Percentiles rank a stretch among this genome's conserved stretches.
phyloP scores from a whole-genome alignment of 75 land plant genomes.

The Cryptomeria japonica region DNA sequence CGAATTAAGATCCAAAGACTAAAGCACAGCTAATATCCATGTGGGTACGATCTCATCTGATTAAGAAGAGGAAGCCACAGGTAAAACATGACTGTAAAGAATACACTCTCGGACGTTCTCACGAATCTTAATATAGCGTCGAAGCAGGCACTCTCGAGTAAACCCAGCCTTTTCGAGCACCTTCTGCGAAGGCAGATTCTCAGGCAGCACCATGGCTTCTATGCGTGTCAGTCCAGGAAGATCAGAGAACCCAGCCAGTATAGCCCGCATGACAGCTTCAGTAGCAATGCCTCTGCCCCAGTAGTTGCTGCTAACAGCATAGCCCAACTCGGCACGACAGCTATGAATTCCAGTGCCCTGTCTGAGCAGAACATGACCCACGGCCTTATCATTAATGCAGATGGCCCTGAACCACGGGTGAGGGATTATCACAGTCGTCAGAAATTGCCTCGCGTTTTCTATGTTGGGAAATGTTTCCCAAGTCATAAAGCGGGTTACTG shows the following conservation, averaged over 20 bases:
- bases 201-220: slow-evolving; percentile 43
- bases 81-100: no score
- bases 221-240: slow-evolving; percentile 34
- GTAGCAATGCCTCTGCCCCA: slow-evolving; percentile 69
- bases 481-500: slow-evolving; percentile 21
- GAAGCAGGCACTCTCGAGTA: no score
- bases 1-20: no score
- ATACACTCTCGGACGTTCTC: no score
- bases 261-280: slow-evolving; percentile 42
- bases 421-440: slow-evolving; percentile 18
- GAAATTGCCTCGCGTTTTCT: slow-evolving; percentile 22
- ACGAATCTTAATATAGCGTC: no score
- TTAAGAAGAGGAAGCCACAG: no score
- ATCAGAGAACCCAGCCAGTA: slow-evolving; percentile 27
- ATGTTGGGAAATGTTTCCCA: slow-evolving; percentile 38
- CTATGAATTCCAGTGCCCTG: neutral
- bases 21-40: no score
- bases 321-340: slow-evolving; percentile 45
- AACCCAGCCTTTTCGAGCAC: slow-evolving; percentile 62
- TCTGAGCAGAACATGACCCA: neutral
- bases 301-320: slow-evolving; percentile 34
- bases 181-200: slow-evolving; percentile 40
- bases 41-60: no score
- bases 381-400: slow-evolving; percentile 23
- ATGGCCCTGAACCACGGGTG: slow-evolving; percentile 62